Base-by-base conservation (phyloP, 306 rosid species). In the Cotoneaster glaucophyllus region DNA sequence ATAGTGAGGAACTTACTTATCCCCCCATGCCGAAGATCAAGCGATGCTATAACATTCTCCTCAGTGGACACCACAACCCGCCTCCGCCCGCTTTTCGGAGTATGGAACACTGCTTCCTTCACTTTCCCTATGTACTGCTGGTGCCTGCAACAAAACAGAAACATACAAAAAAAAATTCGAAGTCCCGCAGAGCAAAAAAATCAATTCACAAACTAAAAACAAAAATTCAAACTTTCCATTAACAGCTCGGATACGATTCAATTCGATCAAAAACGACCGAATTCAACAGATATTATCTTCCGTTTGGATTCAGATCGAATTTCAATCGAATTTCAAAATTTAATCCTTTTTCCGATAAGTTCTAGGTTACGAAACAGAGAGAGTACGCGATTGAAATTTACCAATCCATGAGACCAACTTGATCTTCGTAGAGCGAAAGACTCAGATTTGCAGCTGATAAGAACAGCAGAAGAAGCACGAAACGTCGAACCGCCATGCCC, bases 331-430 rank as follows among this genome's bases (percentile, higher is more conserved):
- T 61, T 61, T 26, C 21, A 63, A 63, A 11, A 25, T 14, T 59
- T 29, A 17, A 50, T n/a, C 12, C 6, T 4, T n/a, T 31, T 57
- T 68, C 22, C 21, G 14, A 43, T 57, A 44, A 43, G 31, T 75
- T 68, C 64, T 4, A 13, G n/a, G 50, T 19, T 14, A 81, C 66
- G n/a, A 69, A 82, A 39, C 37, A 37, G 70, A 14, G 50, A 73
- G 52, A 65, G 4, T 24, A n/a, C 6, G 81, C 76, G 73, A 71
- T 61, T 52, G 82, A 78, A 80, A 86, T 76, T 77, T 62, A 96
- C 99, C 99, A 96, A 81, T 92, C 99, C 91, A 89, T 85, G 71
- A 92, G 99, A 65, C 98, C 99, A 31, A 88, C 91, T 87, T 96
- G 99, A 89, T 96, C 99, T 88, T 92, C 93, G 83, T 83, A 89